A percentile compares a stretch with the other conserved stretches of the same genome.
Evolutionary conservation across 176 grass and related monocot genomes (phyloP).

Genomic region (sorghum (Sorghum bicolor)): DNA sequence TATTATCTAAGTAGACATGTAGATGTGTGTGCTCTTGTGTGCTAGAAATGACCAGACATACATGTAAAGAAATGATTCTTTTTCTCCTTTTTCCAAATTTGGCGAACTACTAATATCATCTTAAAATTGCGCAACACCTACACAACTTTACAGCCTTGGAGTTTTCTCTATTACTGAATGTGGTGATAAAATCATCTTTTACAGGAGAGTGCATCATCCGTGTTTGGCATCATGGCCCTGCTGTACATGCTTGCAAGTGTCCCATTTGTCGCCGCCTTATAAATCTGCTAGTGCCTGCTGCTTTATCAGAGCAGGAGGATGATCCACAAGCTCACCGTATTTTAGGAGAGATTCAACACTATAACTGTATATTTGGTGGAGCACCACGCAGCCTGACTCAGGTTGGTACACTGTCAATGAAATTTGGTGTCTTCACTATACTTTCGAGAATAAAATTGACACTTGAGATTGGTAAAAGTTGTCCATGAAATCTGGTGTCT

Average conservation of each 20-base stretch:
- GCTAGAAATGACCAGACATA: neutral
- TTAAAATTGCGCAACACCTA: neutral
- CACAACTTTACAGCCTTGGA: neutral
- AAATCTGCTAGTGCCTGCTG: slow-evolving; percentile 77
- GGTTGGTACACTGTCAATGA: slow-evolving; percentile 32
- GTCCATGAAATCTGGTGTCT: no score
- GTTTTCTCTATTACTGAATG: neutral
- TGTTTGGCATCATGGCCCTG: slow-evolving; percentile 76
- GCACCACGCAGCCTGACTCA: slow-evolving; percentile 64
- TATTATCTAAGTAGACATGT: neutral
- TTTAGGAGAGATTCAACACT: slow-evolving; percentile 60
- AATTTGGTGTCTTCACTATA: neutral
- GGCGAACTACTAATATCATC: neutral
- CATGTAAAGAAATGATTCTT: neutral
- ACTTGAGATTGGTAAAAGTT: neutral
- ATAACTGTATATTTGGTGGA: slow-evolving; percentile 79
- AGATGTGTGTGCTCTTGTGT: neutral
- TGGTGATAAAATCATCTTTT: slow-evolving; percentile 16
- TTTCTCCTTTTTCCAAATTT: neutral
- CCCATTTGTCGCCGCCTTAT: slow-evolving; percentile 80
- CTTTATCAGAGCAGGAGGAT: slow-evolving; percentile 30
- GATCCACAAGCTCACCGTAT: slow-evolving; percentile 47
- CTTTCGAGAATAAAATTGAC: neutral
- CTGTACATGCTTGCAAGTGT: slow-evolving; percentile 89
- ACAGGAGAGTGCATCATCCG: slow-evolving; percentile 81